Evolutionary conservation across 176 grass and related monocot genomes (phyloP), one percentile per base, ranked within the genome.

Genomic region (Triticum monococcum): DNA sequence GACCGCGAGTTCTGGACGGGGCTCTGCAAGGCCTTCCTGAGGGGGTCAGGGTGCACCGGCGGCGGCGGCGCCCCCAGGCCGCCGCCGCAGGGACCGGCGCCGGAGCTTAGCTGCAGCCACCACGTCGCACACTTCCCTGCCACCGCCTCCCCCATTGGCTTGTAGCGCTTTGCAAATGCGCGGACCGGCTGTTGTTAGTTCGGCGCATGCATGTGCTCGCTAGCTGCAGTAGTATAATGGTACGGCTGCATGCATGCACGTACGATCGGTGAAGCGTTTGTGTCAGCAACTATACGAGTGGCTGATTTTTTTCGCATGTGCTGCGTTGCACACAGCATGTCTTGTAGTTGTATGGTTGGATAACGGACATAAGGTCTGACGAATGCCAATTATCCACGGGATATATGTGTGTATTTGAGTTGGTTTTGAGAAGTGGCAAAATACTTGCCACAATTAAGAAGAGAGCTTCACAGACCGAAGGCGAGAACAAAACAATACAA

Each of bases 21-120:
- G 31, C 69, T 97, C n/a, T 97, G 92, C 90, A 94, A 89, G 83
- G 25, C 28, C 3, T 97, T 97, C 26, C 86, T 94, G 0, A 82
- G 60, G 17, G 79, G 82, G 2, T 71, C 80, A 43, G 14, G 9
- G 6, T 71, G 75, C 43, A 9, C 3, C 4, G 43, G 16, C 3
- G 30, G 26, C 33, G 18, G 25, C 26, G 7, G 26, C 6, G 40
- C 13, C 12, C 12, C 13, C 20, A 31, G 8, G 28, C 0, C 32
- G 76, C 11, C 52, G 20, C 12, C 11, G 57, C 57, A 26, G 2
- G 77, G 24, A 26, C 78, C 59, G 9, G 36, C 59, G 46, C 5
- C 80, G 8, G 80, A 88, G 48, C 20, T 71, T 2, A 84, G 57
- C 68, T 73, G 30, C 23, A 33, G 72, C 73, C 73, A 45, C 50